Evolutionary conservation across 2,329 filamentous ascomycete genomes (phyloP), one percentile per base, ranked within the genome.

Genomic region (Sporothrix humicola): DNA sequence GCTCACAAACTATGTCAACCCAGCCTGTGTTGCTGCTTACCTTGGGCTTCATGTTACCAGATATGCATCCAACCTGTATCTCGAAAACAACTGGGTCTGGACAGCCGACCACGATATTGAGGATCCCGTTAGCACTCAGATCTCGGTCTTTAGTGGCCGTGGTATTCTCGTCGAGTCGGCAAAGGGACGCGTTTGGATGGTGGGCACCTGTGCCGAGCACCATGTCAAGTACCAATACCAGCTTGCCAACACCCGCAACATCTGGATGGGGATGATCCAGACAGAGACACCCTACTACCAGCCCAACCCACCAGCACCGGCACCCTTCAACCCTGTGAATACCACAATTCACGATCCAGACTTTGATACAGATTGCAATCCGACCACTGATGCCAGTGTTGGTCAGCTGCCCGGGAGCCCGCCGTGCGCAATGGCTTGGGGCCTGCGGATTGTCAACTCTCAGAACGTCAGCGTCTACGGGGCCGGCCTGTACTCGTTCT

Each of bases 201-300:
- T 86, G 69, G 90, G 88, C 5, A 89, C 88, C 0, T 84, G 86
- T 0, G 85, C 85, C 1, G 90, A 92, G 81, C 90, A 92, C 80
- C 85, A 85, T 73, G 84, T 87, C 66, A 81, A 90, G 42, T 90
- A 89, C 79, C 87, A 92, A 80, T 92, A 91, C 82, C 87, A 91
- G 77, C 82, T 91, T 73, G 82, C 81, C 74, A 83, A 84, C 73
- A 87, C 90, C 0, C 83, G 85, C 76, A 85, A 90, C 78, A 82
- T 90, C 77, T 89, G 86, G 80, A 85, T 86, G 79, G 88, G 87
- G 70, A 84, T 88, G 79, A 87, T 91, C 74, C 90, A 92, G 79
- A 89, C 90, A 66, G 90, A 92, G 80, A 90, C 89, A 2, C 88
- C 90, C 1, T 92, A 92, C 82, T 92, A 87, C 81, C 89, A 91